Conservation (phyloP, 495 filamentous ascomycete genomes). For the Penicillium samsonianum region DNA sequence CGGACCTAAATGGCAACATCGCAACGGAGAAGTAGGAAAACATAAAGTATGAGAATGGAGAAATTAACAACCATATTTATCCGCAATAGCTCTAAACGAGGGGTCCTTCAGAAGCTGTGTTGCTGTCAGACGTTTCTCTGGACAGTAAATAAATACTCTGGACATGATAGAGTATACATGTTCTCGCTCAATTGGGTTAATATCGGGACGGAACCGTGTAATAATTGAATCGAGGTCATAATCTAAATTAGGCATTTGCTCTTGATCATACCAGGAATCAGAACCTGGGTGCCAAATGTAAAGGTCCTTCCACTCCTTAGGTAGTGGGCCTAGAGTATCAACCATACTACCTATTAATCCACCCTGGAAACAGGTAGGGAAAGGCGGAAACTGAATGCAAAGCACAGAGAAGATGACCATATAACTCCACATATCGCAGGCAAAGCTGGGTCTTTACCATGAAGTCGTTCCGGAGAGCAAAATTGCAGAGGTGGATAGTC, state of each 20-base stretch:
- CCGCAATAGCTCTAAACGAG: conserved; percentile 29
- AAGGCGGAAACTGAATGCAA: conserved; percentile 15
- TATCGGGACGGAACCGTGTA: conserved; percentile 22
- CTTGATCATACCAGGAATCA: conserved; percentile 23
- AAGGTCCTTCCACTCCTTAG: conserved; percentile 18
- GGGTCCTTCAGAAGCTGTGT: conserved; percentile 22
- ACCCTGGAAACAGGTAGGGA: conserved; percentile 11
- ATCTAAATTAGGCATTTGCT: conserved; percentile 8
- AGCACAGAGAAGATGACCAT: conserved; percentile 19
- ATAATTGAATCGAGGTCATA: conserved; percentile 22
- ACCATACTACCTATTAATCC: conserved; percentile 15
- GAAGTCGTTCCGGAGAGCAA: conserved; percentile 21
- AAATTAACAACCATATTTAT: conserved; percentile 20
- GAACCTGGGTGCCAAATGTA: conserved; percentile 8
- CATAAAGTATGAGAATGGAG: too few relatives aligned
- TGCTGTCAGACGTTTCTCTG: conserved; percentile 22
- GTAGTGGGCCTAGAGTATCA: conserved; percentile 18
- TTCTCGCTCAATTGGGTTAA: conserved; percentile 21
- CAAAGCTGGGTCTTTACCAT: conserved; percentile 17
- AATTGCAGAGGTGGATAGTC: conserved; percentile 14
- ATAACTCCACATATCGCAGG: conserved; percentile 22
- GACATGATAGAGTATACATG: conserved; percentile 25
- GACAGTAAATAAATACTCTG: conserved; percentile 27
- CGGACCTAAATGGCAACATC: too few relatives aligned
- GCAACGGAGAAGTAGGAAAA: too few relatives aligned